A percentile compares a stretch with the other conserved stretches of the same genome.
Conservation (phyloP, 352 stramenopile genomes). For the Vaucheria bursata region DNA sequence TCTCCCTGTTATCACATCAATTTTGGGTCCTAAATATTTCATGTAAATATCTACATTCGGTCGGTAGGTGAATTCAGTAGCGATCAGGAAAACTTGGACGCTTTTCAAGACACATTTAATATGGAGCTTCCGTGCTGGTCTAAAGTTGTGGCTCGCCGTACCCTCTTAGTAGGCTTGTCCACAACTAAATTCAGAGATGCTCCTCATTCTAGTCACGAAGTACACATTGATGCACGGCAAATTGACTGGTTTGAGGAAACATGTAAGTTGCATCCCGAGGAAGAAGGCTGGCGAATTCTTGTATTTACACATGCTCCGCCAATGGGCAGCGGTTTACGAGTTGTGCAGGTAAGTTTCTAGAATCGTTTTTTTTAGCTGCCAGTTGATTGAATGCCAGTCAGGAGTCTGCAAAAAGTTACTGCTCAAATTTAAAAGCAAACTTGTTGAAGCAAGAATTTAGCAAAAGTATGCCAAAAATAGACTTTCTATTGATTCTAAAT, state of each 20-base stretch:
- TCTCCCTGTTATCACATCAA: too few species aligned
- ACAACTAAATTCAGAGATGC: constrained; percentile 58
- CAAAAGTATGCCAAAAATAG: too few species aligned
- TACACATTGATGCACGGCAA: constrained; percentile 62
- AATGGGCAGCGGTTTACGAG: constrained; percentile 59
- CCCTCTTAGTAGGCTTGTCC: constrained; percentile 56
- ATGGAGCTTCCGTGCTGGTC: constrained; percentile 53
- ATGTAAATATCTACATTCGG: too few species aligned
- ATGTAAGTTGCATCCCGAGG: constrained; percentile 52
- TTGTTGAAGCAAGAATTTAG: too few species aligned
- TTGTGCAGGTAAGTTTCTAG: constrained; percentile 58
- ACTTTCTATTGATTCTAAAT: too few species aligned
- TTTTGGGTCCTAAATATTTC: too few species aligned
- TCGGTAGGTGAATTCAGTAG: constrained; percentile 54
- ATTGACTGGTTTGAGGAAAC: constrained; percentile 65
- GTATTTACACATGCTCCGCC: constrained; percentile 69
- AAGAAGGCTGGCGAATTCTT: constrained; percentile 67
- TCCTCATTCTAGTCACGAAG: constrained; percentile 63
- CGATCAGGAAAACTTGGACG: constrained; percentile 60
- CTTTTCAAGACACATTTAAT: constrained; percentile 49
- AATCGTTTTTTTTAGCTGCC: too few species aligned
- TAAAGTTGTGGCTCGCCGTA: constrained; percentile 56
- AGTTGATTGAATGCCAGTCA: too few species aligned
- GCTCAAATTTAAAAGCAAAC: too few species aligned
- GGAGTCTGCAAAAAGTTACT: too few species aligned